phyloP scores from a whole-genome alignment of 768 basidiomycete species.

The Dioszegia aurantiaca region DNA sequence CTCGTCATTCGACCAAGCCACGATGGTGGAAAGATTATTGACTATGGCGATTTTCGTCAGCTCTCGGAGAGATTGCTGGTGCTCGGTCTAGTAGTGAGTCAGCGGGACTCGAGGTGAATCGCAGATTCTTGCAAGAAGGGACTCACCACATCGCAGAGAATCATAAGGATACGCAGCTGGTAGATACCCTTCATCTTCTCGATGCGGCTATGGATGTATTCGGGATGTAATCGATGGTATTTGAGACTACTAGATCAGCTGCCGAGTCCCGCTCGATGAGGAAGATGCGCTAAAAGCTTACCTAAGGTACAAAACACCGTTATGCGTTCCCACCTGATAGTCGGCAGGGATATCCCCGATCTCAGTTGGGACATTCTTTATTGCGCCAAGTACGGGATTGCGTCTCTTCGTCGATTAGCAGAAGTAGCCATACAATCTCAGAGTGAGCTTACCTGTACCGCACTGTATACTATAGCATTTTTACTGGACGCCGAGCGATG shows the following conservation, averaged over 20 bases:
- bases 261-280: background rate
- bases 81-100: conserved; percentile 66
- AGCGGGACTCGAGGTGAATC: background rate
- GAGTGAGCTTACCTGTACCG: conserved; percentile 42
- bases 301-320: conserved; percentile 90
- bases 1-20: conserved; percentile 91
- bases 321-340: conserved; percentile 92
- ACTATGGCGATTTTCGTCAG: conserved; percentile 88
- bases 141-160: conserved; percentile 87
- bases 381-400: conserved; percentile 82
- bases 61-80: conserved; percentile 85
- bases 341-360: conserved; percentile 91
- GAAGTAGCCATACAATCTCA: too few species aligned
- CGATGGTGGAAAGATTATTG: conserved; percentile 87
- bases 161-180: conserved; percentile 76
- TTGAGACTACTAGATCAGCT: conserved; percentile 62
- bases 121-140: background rate
- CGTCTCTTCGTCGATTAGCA: too few species aligned
- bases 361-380: conserved; percentile 86
- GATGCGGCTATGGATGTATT: conserved; percentile 89
- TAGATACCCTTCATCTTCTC: conserved; percentile 78
- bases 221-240: conserved; percentile 95
- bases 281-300: conserved; percentile 36
- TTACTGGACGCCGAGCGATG: conserved; percentile 38
- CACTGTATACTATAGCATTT: conserved; percentile 48